Evolutionary conservation across 306 rosid genomes (phyloP), one percentile per base, ranked within the genome.

Genomic region (Pterocarpus santalinus): DNA sequence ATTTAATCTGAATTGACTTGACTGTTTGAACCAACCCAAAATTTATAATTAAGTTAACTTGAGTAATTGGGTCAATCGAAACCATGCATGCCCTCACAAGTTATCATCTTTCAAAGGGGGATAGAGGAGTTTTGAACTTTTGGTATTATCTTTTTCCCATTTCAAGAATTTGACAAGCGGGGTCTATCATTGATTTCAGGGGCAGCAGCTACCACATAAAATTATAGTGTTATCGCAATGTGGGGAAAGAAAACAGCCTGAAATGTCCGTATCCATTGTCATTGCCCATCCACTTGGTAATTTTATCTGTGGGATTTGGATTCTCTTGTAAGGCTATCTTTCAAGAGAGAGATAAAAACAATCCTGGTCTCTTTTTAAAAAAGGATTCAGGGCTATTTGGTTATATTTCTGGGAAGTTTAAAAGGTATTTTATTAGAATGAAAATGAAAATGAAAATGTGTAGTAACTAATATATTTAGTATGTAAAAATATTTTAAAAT

Each of bases 191-290:
- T 62, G 8, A 12, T 62, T 62, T 62, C 43, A 62, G 12, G 17
- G 16, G n/a, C 17, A 62, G 33, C 34, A 17, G 41, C 34, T 22
- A n/a, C 11, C 12, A 12, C 8, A 7, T 30, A 46, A 30, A 30
- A 44, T 44, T 2, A 12, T 57, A 57, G 22, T 22, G 5, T 14
- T 14, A 22, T 30, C n/a, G 5, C 15, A 68, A 66, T n/a, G 7
- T 10, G 57, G 57, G 46, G 22, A 52, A 68, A 17, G 53, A 28
- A 58, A 44, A 68, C 57, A 68, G 11, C 38, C 38, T 28, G 12
- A 22, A 68, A 69, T 44, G 73, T 16, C 56, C 33, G 12, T 22
- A 68, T 64, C 11, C 46, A 34, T 34, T 64, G 69, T 64, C 52
- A 39, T 66, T 8, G 22, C 34, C 52, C 14, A 4, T 39, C 72